Base-by-base conservation (phyloP, 192 early-diverging fungal genomes). In the Umbelopsis vinacea region DNA sequence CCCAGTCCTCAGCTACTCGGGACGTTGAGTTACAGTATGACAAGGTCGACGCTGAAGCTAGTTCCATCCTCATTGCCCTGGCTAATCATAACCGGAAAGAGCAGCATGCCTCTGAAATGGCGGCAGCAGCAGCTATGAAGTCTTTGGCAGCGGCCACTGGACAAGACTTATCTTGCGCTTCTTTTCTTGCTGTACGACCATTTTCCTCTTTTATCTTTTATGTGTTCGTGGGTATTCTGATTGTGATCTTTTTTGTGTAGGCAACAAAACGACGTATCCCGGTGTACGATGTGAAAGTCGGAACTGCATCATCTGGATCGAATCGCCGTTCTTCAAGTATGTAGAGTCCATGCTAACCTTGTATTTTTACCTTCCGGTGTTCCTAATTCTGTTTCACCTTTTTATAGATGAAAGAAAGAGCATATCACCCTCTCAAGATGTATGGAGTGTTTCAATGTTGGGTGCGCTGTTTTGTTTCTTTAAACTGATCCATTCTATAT, bases 11-110 rank as follows among this genome's bases (percentile, higher is more conserved):
- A 12, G 69, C 75, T 35, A 63, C 70, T 68, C 55, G 74, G 71
- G 69, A 75, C 43, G 70, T 57, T 57, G 52, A 48, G n/a, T 43
- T 78, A n/a, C 72, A 73, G 43, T 74, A 78, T 70, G 77, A 78
- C 43, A 78, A 67, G 43, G 73, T 74, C 23, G 77, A 78, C 37
- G 73, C 72, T 35, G 77, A 78, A 50, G 77, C 77, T 43, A 68
- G 77, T 29, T 71, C 69, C 63, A 78, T 78, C 29, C 68, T 78
- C 50, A 78, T 78, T 52, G 60, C 68, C 33, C 33, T 78, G 45
- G 72, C 77, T 12, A 78, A 78, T 48, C 72, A 78, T 67, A 57
- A 73, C 52, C 67, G 38, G 46, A 46, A 54, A 37, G 48, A 33
- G 35, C 72, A 67, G 26, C 43, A 57, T 63, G 43, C 50, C 67